phyloP scores from a whole-genome alignment of 1,284 basidiomycete species.

The Cryptococcus amylolentus region DNA sequence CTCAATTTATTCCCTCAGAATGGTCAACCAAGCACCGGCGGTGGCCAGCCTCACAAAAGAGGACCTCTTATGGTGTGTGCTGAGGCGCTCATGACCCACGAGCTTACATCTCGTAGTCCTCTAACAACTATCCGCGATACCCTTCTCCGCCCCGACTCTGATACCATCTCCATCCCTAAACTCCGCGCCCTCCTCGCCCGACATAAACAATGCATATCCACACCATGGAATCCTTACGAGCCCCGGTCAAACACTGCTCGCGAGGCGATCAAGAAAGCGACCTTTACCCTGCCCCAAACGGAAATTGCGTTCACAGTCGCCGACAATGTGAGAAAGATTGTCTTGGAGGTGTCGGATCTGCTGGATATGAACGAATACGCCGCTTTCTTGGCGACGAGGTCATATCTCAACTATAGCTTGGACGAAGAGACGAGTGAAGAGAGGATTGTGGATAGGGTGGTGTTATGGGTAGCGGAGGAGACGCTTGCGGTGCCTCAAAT shows the following conservation, averaged over 20 bases:
- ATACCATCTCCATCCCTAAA: conserved; percentile 20
- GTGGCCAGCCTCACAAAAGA: conserved; percentile 5
- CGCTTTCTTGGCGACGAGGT: conserved; percentile 27
- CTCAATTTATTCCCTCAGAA: neutral
- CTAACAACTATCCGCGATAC: conserved; percentile 38
- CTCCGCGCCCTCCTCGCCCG: conserved; percentile 24
- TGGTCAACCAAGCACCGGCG: conserved; percentile 14
- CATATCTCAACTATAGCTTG: conserved; percentile 31
- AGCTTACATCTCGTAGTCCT: conserved; percentile 20
- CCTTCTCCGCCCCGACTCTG: conserved; percentile 26
- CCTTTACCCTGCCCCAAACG: conserved; percentile 21
- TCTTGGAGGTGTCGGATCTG: conserved; percentile 21
- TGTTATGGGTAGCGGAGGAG: conserved; percentile 39
- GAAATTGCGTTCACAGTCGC: conserved; percentile 22
- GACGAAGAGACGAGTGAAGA: conserved; percentile 26
- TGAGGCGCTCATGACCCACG: too few relatives aligned
- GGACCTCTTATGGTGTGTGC: conserved; percentile 14
- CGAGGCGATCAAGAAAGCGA: conserved; percentile 13
- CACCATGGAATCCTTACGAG: conserved; percentile 32
- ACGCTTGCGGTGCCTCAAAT: conserved; percentile 33
- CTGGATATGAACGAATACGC: conserved; percentile 25
- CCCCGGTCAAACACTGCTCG: conserved; percentile 14
- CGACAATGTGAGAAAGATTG: conserved; percentile 17
- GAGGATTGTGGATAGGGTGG: conserved; percentile 25
- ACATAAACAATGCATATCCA: conserved; percentile 25